Percentiles rank a stretch among this genome's conserved stretches.
phyloP scores from a whole-genome alignment of 805 yeast genomes.

The Suhomyces sp. region DNA sequence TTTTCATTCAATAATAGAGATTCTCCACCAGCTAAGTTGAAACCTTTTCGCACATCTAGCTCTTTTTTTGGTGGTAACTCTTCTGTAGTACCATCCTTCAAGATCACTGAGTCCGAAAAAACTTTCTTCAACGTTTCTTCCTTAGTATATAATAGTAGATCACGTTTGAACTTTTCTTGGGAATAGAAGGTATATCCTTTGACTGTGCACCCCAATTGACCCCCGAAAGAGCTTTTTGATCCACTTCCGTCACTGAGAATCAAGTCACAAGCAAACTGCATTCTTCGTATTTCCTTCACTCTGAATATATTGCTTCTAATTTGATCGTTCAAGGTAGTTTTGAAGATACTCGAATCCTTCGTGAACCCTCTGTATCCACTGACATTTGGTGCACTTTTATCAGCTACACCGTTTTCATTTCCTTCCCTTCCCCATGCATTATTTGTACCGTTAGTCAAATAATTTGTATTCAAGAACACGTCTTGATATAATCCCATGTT shows the following conservation, averaged over 20 bases:
- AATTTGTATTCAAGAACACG: slow-evolving; percentile 52
- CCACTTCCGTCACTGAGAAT: slow-evolving; percentile 49
- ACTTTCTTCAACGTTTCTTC: slow-evolving; percentile 55
- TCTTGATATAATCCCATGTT: slow-evolving; percentile 51
- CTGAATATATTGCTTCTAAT: slow-evolving; percentile 52
- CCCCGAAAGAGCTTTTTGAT: slow-evolving; percentile 26
- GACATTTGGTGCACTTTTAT: slow-evolving; percentile 4
- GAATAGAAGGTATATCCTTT: slow-evolving; percentile 68
- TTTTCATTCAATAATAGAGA: slow-evolving; percentile 27
- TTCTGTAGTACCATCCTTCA: slow-evolving; percentile 45
- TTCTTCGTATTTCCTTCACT: slow-evolving; percentile 60
- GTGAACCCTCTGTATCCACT: slow-evolving; percentile 7
- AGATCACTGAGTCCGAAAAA: slow-evolving; percentile 40
- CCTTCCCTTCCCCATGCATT: too few species aligned
- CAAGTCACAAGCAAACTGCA: slow-evolving; percentile 61
- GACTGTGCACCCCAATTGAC: slow-evolving; percentile 56
- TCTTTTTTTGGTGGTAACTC: slow-evolving; percentile 44
- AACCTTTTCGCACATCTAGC: slow-evolving; percentile 28
- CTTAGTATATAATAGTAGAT: slow-evolving; percentile 53
- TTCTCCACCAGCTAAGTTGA: slow-evolving; percentile 19
- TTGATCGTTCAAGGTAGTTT: slow-evolving; percentile 23
- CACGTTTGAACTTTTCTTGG: slow-evolving; percentile 51
- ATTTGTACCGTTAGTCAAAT: slow-evolving; percentile 22
- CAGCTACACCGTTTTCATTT: slow-evolving; percentile 19
- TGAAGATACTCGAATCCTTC: slow-evolving; percentile 15